A percentile compares a stretch with the other conserved stretches of the same genome.
Conservation (phyloP, 176 grass and related monocot genomes). For the Olyra latifolia region DNA sequence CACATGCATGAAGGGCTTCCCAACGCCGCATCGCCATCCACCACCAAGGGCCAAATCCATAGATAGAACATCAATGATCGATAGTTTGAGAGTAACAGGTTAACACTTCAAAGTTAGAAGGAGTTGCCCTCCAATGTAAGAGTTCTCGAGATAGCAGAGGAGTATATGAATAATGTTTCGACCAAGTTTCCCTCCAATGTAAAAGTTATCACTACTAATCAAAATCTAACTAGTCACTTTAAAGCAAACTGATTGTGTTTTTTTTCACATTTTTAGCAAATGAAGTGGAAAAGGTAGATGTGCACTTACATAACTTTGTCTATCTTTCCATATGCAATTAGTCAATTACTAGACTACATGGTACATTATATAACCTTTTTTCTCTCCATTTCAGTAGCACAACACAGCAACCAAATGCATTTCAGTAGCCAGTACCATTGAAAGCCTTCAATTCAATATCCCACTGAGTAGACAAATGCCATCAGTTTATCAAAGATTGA, state of each 20-base stretch:
- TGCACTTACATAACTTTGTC: not conserved
- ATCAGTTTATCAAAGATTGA: no score
- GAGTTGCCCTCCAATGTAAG: no score
- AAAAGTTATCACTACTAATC: not conserved
- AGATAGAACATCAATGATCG: no score
- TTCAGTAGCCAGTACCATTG: not conserved
- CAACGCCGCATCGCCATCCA: no score
- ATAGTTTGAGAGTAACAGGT: no score
- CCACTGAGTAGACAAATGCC: no score
- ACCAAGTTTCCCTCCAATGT: no score
- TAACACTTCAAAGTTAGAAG: no score
- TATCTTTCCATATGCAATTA: not conserved
- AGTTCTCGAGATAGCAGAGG: no score
- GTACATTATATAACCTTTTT: not conserved
- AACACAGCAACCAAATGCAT: not conserved
- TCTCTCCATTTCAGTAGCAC: not conserved
- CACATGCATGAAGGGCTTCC: no score
- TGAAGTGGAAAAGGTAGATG: not conserved
- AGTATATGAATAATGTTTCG: no score
- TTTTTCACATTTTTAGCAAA: not conserved
- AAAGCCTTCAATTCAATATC: slow-evolving; percentile 2
- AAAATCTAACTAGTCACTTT: not conserved
- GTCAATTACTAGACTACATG: not conserved
- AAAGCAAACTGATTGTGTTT: not conserved
- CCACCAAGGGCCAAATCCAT: no score